phyloP scores from a whole-genome alignment of 495 filamentous ascomycete species.

The Penicillium taxi region DNA sequence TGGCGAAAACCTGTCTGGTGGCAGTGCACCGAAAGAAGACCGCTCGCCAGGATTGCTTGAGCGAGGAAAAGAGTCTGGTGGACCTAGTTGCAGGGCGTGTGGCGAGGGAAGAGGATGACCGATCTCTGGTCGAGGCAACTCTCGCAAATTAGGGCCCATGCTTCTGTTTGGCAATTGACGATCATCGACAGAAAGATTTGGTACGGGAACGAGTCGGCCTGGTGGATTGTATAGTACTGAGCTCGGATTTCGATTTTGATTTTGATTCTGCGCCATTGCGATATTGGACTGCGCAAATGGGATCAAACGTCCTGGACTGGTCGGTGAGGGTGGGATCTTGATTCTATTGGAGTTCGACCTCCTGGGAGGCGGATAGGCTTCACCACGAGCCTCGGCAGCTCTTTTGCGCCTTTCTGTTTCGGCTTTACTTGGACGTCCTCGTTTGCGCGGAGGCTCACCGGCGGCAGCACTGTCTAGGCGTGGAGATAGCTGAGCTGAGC shows the following conservation, averaged over 20 bases:
- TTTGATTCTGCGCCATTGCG: not conserved
- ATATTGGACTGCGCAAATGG: slow-evolving; percentile 4
- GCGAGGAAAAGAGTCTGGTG: slow-evolving; percentile 22
- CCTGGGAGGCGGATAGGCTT: slow-evolving; percentile 39
- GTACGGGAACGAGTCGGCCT: slow-evolving; percentile 4
- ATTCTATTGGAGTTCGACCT: slow-evolving; percentile 22
- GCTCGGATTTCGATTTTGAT: slow-evolving; percentile 1
- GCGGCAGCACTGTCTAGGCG: slow-evolving; percentile 15
- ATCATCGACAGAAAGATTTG: slow-evolving; percentile 10
- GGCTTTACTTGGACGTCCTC: slow-evolving; percentile 52
- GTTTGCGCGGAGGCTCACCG: slow-evolving; percentile 46
- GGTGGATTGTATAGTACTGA: slow-evolving; percentile 10
- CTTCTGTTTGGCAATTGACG: slow-evolving; percentile 17
- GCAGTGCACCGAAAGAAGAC: slow-evolving; percentile 10
- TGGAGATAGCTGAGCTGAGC: slow-evolving; percentile 34
- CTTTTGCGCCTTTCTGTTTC: slow-evolving; percentile 45
- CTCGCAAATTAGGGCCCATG: slow-evolving; percentile 22
- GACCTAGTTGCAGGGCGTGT: slow-evolving; percentile 26
- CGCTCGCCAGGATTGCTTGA: slow-evolving; percentile 15
- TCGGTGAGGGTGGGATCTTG: slow-evolving; percentile 27
- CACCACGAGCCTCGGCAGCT: slow-evolving; percentile 45
- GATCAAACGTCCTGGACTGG: slow-evolving; percentile 25
- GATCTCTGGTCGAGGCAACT: slow-evolving; percentile 30
- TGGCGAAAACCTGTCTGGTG: slow-evolving; percentile 24
- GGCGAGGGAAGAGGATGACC: slow-evolving; percentile 29